Conservation (phyloP, 176 grass and related monocot genomes). For the Eleusine coracana region DNA sequence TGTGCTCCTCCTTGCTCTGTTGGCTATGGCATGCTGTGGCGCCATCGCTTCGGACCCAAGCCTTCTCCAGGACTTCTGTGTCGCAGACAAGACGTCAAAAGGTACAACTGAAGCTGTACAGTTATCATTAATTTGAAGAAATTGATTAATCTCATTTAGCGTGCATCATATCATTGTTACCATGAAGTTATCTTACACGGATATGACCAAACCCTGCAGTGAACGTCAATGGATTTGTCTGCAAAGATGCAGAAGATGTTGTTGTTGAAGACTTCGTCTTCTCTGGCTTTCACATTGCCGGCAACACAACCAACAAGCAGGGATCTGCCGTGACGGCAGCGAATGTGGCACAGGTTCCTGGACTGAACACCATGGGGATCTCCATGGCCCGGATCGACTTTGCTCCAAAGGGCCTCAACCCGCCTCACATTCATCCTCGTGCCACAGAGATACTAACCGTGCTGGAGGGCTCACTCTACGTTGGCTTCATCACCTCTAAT, state of each 20-base stretch:
- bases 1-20: background rate
- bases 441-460: conserved; percentile 45
- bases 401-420: conserved; percentile 42
- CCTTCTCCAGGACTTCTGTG: conserved; percentile 12
- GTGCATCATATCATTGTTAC: background rate
- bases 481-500: conserved; percentile 42
- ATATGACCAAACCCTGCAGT: background rate
- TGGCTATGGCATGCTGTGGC: background rate
- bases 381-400: conserved; percentile 43
- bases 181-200: background rate
- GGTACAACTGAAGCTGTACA: background rate
- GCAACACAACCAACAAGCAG: conserved; percentile 46
- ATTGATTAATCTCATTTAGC: background rate
- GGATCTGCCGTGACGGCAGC: conserved; percentile 29
- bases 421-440: conserved; percentile 48
- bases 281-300: background rate
- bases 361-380: conserved; percentile 45
- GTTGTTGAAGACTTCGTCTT: conserved; percentile 33
- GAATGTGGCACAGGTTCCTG: conserved; percentile 34
- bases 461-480: conserved; percentile 45
- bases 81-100: background rate
- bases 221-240: background rate
- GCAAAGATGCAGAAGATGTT: conserved; percentile 26
- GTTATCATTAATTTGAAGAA: too few species aligned
- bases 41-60: background rate